Base-by-base conservation (phyloP, 1,284 basidiomycete species). In the Ustilago esculenta region DNA sequence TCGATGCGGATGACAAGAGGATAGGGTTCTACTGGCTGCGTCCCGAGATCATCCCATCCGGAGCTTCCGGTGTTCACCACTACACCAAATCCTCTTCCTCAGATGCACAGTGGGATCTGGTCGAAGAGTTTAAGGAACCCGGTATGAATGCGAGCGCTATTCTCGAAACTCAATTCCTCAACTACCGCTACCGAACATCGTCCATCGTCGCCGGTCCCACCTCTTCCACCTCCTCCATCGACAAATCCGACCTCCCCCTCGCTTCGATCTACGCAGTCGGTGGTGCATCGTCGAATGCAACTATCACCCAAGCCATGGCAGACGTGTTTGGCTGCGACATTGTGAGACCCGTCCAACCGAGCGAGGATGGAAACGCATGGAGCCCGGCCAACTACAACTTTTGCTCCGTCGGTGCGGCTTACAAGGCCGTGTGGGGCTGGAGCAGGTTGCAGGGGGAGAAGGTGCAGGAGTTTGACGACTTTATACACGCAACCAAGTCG, bases 131-230 rank as follows among this genome's bases (percentile, higher is more conserved):
- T 47, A 81, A 80, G 29, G 83, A 84, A 27, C 58, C 82, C 0
- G 76, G 82, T 14, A 84, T 86, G 5, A 90, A 92, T 79, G 88
- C 91, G 4, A 87, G 90, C n/a, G 89, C 90, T 5, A 91, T 94
- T 67, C 84, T 94, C 67, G 90, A 92, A 82, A 91, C 90, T 0
- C 92, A 94, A 77, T 87, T 94, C 79, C 84, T 94, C 76, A 92
- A 88, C 57, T 92, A 89, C 82, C 86, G 86, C 57, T 87, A 87
- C 37, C 87, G 89, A 53, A 86, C 90, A 27, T 84, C 84, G 2
- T 87, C 86, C n/a, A 90, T 91, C 74, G 83, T 91, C 21, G 88
- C 88, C 21, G 52, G 54, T 20, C 46, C 60, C 4, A 40, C 57
- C 0, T 33, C 51, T 4, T 42, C 41, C 10, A 35, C 56, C 5